These are phyloP conservation scores for Melampsora larici-populina DNA, from an alignment of 1,284 basidiomycete genomes.

Conservation along the genomic window DNA sequence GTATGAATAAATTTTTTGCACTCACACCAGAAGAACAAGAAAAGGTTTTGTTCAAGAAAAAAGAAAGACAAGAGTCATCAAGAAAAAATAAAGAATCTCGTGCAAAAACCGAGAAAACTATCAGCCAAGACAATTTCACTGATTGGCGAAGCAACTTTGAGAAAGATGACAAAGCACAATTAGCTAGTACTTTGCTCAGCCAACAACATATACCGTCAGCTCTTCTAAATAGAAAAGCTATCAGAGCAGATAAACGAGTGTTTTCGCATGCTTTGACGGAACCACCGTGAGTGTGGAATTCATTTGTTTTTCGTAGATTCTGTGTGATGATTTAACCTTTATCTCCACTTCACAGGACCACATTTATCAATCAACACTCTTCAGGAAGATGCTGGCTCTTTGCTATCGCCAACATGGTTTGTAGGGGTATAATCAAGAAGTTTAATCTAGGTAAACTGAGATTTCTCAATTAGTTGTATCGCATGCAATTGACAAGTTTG, in stretches of 20 bases:
- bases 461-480: slow-evolving; percentile 62
- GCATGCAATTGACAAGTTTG: too few species aligned
- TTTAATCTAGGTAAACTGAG: slow-evolving; percentile 81
- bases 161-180: slow-evolving; percentile 62
- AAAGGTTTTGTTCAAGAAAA: slow-evolving; percentile 3
- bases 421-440: slow-evolving; percentile 62
- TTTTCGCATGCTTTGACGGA: slow-evolving; percentile 35
- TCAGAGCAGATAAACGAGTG: slow-evolving; percentile 46
- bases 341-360: slow-evolving; percentile 59
- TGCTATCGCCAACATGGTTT: slow-evolving; percentile 64
- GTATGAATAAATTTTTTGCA: slow-evolving; percentile 19
- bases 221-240: slow-evolving; percentile 65
- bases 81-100: slow-evolving; percentile 11
- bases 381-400: slow-evolving; percentile 90
- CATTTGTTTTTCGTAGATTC: too few species aligned
- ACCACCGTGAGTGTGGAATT: slow-evolving; percentile 27
- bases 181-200: slow-evolving; percentile 77
- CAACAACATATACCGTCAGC: slow-evolving; percentile 68
- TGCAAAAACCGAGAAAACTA: slow-evolving; percentile 12
- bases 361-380: slow-evolving; percentile 80
- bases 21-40: slow-evolving; percentile 26
- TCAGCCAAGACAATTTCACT: too few species aligned
- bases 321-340: not conserved
- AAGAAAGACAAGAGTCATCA: not conserved
- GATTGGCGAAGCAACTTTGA: slow-evolving; percentile 44